Evolutionary conservation across 2,329 filamentous ascomycete species (phyloP).

Genomic region (Diplodia seriata): DNA sequence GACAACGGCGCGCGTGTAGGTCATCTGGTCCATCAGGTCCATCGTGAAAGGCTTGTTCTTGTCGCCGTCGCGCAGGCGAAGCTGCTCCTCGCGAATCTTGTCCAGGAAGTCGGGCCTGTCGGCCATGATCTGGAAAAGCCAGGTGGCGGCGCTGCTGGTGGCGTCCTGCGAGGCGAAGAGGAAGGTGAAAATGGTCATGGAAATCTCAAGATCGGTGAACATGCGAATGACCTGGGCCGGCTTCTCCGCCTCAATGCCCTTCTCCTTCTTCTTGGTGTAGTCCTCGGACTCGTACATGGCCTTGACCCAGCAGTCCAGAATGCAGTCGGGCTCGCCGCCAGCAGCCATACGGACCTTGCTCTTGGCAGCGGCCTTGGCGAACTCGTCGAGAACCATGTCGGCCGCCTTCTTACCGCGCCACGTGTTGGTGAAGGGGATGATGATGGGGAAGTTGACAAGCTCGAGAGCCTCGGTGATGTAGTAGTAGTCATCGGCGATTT

Average conservation of each 20-base stretch:
- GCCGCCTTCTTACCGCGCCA: conserved; percentile 98
- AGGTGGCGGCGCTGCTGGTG: conserved; percentile 89
- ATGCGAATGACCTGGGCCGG: conserved; percentile 81
- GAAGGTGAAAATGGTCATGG: conserved; percentile 94
- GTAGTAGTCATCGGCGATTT: conserved; percentile 96
- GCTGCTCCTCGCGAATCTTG: conserved; percentile 89
- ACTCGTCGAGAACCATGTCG: conserved; percentile 89
- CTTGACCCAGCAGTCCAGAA: conserved; percentile 94
- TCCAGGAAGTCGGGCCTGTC: conserved; percentile 92
- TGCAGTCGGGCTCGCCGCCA: conserved; percentile 85
- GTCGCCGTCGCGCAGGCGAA: conserved; percentile 77
- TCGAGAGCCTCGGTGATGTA: conserved; percentile 94
- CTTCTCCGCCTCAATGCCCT: conserved; percentile 77
- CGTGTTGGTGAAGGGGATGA: conserved; percentile 91
- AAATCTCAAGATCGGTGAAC: conserved; percentile 89
- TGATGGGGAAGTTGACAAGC: conserved; percentile 97
- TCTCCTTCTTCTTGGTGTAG: conserved; percentile 79
- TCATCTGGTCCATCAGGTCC: conserved; percentile 86
- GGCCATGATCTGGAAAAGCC: conserved; percentile 93
- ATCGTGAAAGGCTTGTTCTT: conserved; percentile 73
- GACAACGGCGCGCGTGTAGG: conserved; percentile 89
- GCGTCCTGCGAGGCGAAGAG: conserved; percentile 97
- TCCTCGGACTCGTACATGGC: conserved; percentile 83
- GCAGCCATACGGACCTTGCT: conserved; percentile 90
- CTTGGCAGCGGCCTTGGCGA: conserved; percentile 90